Evolutionary conservation across 1,284 basidiomycete genomes (phyloP), one percentile per base, ranked within the genome.

Genomic region (Microbotryum silenes-acaulis): DNA sequence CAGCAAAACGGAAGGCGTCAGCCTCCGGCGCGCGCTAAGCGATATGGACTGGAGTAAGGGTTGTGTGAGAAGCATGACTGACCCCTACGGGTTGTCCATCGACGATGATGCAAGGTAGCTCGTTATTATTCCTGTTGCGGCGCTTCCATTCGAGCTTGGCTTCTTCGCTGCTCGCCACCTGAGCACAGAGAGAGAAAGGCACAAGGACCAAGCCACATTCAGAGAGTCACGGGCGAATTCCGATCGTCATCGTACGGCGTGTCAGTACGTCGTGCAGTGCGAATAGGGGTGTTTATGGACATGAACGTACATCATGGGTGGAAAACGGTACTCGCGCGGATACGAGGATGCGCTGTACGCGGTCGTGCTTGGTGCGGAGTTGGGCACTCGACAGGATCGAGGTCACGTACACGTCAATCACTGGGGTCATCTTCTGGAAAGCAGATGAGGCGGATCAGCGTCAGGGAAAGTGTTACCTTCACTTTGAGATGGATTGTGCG

Each of bases 81-180:
- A 60, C 59, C 10, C 67, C 67, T 1, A 64, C 61, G 2, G 59
- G 59, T 25, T 67, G 61, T 1, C 67, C 67, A 29, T 67, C 63
- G 37, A 67, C 62, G 6, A 69, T 54, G 23, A 69, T 42, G 57
- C 62, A 67, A 6, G 67, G 67, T 16, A 69, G 48, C 55, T 66
- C 65, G 52, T 60, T 67, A 45, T 56, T 62, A 8, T 60, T 60
- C 7, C 59, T 54, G 29, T 63, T 62, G 59, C 67, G 67, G n/a
- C 67, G 62, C 48, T 67, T 64, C 67, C 67, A 69, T 8, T 59
- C 47, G 25, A 33, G 42, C 59, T 69, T 69, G 21, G 67, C 67
- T 20, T 47, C 45, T n/a, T 67, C 65, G 51, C 67, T 65, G 9
- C 44, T 33, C 0, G 67, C 67, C 21, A 69, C 63, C 59, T 64